Evolutionary conservation across 1,139 yeast genomes (phyloP).

Genomic region (Diutina sp.): DNA sequence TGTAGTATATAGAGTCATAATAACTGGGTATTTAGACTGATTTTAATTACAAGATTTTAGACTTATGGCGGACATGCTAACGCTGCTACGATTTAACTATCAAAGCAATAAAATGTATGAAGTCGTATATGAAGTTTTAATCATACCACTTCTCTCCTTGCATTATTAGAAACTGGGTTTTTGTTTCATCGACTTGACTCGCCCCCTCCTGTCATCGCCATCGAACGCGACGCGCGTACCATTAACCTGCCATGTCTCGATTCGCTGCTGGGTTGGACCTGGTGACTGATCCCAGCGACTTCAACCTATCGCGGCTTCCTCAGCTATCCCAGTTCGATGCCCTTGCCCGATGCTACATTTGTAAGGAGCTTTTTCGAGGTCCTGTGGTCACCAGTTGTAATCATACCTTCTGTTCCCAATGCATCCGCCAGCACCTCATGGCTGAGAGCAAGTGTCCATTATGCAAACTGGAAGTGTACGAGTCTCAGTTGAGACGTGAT

Average conservation of each 20-base stretch:
- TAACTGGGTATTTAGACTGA: no score
- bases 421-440: constrained; percentile 64
- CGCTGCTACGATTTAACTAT: no score
- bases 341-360: constrained; percentile 74
- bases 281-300: constrained; percentile 55
- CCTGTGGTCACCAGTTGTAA: constrained; percentile 83
- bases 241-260: neutral
- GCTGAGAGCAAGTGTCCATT: constrained; percentile 60
- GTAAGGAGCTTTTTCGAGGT: constrained; percentile 71
- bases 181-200: neutral
- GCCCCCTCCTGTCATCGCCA: neutral
- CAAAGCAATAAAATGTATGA: no score
- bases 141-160: no score
- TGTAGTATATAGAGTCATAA: neutral
- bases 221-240: neutral
- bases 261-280: neutral
- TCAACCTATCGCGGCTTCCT: constrained; percentile 43
- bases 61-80: no score
- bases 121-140: no score
- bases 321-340: constrained; percentile 51
- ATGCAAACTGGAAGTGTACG: constrained; percentile 62
- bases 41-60: no score
- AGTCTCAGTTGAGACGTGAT: constrained; percentile 58
- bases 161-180: no score
- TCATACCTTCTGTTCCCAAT: constrained; percentile 84